Conservation (phyloP, 306 rosid genomes). For the Dalbergia cochinchinensis region DNA sequence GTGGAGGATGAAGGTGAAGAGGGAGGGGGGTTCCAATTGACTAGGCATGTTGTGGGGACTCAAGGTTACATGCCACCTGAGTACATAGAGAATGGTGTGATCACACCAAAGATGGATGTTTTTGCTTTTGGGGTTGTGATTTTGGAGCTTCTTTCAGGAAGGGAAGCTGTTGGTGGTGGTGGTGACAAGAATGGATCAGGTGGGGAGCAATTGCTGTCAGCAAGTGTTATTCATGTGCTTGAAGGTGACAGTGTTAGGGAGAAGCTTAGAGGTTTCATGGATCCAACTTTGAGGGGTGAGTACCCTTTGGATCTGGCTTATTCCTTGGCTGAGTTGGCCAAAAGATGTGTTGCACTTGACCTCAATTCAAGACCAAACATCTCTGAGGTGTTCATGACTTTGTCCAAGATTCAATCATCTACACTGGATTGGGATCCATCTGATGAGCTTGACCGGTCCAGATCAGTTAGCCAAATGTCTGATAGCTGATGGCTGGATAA, state of each 20-base stretch:
- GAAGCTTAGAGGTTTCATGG: slow-evolving; percentile 66
- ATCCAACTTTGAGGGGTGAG: slow-evolving; percentile 54
- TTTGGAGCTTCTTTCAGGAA: slow-evolving; percentile 77
- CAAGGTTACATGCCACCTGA: slow-evolving; percentile 86
- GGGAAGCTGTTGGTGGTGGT: slow-evolving; percentile 47
- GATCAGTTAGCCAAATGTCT: slow-evolving; percentile 47
- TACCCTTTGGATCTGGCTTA: slow-evolving; percentile 77
- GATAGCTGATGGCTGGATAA: slow-evolving; percentile 44
- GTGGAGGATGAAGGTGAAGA: slow-evolving; percentile 41
- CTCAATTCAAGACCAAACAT: slow-evolving; percentile 64
- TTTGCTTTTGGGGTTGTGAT: slow-evolving; percentile 77
- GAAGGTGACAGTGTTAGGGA: slow-evolving; percentile 70
- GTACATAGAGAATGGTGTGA: slow-evolving; percentile 71
- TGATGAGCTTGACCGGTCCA: slow-evolving; percentile 59
- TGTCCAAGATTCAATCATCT: slow-evolving; percentile 75
- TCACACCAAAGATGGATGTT: slow-evolving; percentile 77
- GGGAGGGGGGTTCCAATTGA: slow-evolving; percentile 58
- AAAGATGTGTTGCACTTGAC: slow-evolving; percentile 59
- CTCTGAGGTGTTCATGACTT: slow-evolving; percentile 55
- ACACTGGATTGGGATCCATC: slow-evolving; percentile 78
- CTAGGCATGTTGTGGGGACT: slow-evolving; percentile 85
- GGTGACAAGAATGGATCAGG: slow-evolving; percentile 29
- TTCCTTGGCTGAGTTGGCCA: slow-evolving; percentile 72
- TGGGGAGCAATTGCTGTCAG: slow-evolving; percentile 43
- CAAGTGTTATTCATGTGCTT: slow-evolving; percentile 46